These are phyloP conservation scores for Alternaria dauci DNA, from an alignment of 2,329 filamentous ascomycete species.

Conservation along the genomic window DNA sequence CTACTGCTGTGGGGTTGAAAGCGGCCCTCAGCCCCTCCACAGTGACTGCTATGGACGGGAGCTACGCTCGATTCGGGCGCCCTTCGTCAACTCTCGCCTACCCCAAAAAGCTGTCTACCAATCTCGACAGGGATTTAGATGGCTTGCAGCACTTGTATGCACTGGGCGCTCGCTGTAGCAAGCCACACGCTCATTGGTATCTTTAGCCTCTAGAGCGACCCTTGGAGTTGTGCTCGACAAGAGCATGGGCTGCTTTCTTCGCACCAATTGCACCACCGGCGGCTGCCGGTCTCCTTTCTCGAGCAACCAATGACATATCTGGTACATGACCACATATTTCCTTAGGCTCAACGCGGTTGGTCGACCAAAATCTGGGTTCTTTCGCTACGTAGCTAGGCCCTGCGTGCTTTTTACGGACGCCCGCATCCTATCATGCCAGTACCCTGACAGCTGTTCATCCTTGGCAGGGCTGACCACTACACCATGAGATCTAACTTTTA, in stretches of 20 bases:
- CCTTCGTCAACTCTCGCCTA: slow-evolving; percentile 24
- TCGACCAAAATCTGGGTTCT: slow-evolving; percentile 17
- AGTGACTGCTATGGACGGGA: slow-evolving; percentile 30
- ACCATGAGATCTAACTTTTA: slow-evolving; percentile 7
- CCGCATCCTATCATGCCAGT: slow-evolving; percentile 35
- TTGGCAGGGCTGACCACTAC: slow-evolving; percentile 27
- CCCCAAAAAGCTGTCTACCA: slow-evolving; percentile 23
- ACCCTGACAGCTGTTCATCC: slow-evolving; percentile 25
- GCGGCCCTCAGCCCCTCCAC: slow-evolving; percentile 39
- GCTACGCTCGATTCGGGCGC: slow-evolving; percentile 36
- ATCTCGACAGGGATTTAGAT: slow-evolving; percentile 32
- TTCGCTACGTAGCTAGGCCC: slow-evolving; percentile 24
- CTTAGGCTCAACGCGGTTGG: slow-evolving; percentile 19
- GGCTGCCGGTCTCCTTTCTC: slow-evolving; percentile 25
- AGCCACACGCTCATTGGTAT: slow-evolving; percentile 32
- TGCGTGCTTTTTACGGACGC: slow-evolving; percentile 32
- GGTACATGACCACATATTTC: slow-evolving; percentile 26
- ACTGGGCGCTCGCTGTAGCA: slow-evolving; percentile 25
- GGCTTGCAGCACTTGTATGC: slow-evolving; percentile 40
- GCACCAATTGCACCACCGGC: slow-evolving; percentile 33
- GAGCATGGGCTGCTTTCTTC: slow-evolving; percentile 36
- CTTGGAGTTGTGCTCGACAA: slow-evolving; percentile 33
- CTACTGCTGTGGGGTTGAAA: slow-evolving; percentile 41
- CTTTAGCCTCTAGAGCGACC: slow-evolving; percentile 31
- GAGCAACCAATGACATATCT: slow-evolving; percentile 23